These are phyloP conservation scores for Flaveria floridana DNA, from an alignment of 140 eudicot species.

Conservation along the genomic window DNA sequence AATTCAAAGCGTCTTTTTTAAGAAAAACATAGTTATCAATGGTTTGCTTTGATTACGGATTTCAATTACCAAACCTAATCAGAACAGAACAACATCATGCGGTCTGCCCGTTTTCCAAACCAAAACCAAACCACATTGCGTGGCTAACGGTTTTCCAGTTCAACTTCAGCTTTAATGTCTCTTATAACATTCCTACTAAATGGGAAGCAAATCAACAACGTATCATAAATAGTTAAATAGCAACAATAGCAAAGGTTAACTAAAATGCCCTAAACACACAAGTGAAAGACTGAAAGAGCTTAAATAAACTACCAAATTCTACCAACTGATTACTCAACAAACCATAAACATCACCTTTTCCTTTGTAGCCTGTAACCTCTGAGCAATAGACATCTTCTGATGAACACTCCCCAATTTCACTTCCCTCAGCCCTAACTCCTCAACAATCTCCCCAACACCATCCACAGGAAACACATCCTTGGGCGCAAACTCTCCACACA, in stretches of 20 bases:
- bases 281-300: neutral
- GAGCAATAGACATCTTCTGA: conserved; percentile 62
- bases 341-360: conserved; percentile 48
- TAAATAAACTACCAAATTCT: neutral
- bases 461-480: conserved; percentile 72
- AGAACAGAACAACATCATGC: neutral
- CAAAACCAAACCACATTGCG: neutral
- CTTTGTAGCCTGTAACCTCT: conserved; percentile 51
- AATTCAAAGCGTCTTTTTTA: neutral
- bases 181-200: neutral
- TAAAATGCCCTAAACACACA: conserved; percentile 8
- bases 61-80: neutral
- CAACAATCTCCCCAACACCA: conserved; percentile 61
- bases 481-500: conserved; percentile 63
- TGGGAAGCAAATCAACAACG: neutral
- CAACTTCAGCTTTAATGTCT: neutral
- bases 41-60: neutral
- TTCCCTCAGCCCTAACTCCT: conserved; percentile 74
- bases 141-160: neutral
- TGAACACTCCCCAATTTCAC: conserved; percentile 54
- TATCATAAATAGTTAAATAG: neutral
- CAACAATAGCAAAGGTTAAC: conserved; percentile 5
- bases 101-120: neutral
- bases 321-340: conserved; percentile 1
- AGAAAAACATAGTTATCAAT: neutral